phyloP scores from a whole-genome alignment of 768 basidiomycete species.

The Roridomyces roridus region DNA sequence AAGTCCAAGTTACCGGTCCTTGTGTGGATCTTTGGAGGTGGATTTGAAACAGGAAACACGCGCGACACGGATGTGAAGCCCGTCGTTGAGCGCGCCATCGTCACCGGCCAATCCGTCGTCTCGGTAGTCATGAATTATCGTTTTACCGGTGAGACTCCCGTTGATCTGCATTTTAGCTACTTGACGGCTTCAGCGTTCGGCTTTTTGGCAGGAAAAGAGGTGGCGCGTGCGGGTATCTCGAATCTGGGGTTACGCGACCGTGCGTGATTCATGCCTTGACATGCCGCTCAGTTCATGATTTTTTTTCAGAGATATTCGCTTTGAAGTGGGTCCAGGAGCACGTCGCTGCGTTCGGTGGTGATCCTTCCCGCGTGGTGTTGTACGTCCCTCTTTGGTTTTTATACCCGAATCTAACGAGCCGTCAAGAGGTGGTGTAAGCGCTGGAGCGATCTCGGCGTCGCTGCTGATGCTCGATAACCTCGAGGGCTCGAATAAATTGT shows the following conservation, averaged over 20 bases:
- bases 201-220: conserved; percentile 44
- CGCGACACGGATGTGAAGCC: conserved; percentile 24
- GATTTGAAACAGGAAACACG: conserved; percentile 37
- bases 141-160: conserved; percentile 34
- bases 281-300: too few species aligned
- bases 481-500: neutral
- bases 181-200: conserved; percentile 43
- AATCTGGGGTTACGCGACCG: conserved; percentile 60
- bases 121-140: conserved; percentile 48
- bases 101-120: conserved; percentile 37
- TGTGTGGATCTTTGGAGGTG: too few species aligned
- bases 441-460: neutral
- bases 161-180: neutral
- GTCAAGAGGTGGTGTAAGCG: conserved; percentile 5
- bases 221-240: conserved; percentile 45
- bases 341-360: conserved; percentile 44
- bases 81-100: conserved; percentile 38
- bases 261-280: conserved; percentile 31
- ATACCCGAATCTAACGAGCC: too few species aligned
- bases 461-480: neutral
- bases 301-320: conserved; percentile 27
- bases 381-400: too few species aligned
- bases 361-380: conserved; percentile 23
- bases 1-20: too few species aligned
- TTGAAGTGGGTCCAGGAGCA: conserved; percentile 43